These are phyloP conservation scores for Hymenoscyphus infarciens DNA, from an alignment of 2,329 filamentous ascomycete species.

Conservation along the genomic window DNA sequence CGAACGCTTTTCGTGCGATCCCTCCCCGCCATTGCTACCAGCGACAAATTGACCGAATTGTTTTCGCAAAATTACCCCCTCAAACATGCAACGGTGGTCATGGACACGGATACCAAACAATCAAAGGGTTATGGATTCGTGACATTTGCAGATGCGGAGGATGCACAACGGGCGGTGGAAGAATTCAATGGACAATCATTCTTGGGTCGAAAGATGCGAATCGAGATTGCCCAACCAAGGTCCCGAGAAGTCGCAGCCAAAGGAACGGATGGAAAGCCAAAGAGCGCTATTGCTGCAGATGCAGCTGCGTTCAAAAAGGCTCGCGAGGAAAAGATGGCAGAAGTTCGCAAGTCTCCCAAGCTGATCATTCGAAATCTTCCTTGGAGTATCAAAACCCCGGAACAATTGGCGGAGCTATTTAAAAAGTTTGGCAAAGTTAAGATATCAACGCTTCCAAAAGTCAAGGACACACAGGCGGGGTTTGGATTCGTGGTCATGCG, in stretches of 20 bases:
- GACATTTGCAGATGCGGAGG: conserved; percentile 90
- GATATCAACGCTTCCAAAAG: conserved; percentile 77
- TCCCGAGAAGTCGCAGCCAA: conserved; percentile 62
- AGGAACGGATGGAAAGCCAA: conserved; percentile 38
- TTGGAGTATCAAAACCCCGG: conserved; percentile 87
- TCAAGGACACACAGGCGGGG: conserved; percentile 66
- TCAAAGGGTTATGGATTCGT: conserved; percentile 96
- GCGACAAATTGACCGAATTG: conserved; percentile 76
- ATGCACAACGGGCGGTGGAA: conserved; percentile 75
- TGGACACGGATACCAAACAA: conserved; percentile 78
- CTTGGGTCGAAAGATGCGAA: conserved; percentile 74
- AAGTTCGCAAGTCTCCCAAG: conserved; percentile 62
- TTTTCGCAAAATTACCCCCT: conserved; percentile 94
- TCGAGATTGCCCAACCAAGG: conserved; percentile 85
- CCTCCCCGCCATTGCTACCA: conserved; percentile 73
- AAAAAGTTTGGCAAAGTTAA: conserved; percentile 88
- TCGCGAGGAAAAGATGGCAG: conserved; percentile 57
- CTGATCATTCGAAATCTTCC: conserved; percentile 90
- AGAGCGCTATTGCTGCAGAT: conserved; percentile 36
- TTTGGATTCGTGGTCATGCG: conserved; percentile 92
- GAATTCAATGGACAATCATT: conserved; percentile 77
- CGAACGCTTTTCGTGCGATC: conserved; percentile 88
- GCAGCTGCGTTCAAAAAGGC: conserved; percentile 47
- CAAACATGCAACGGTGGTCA: conserved; percentile 91
- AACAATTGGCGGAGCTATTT: conserved; percentile 78